Base-by-base conservation (phyloP, 2,329 filamentous ascomycete species). In the Sphaerulina vaccinii region DNA sequence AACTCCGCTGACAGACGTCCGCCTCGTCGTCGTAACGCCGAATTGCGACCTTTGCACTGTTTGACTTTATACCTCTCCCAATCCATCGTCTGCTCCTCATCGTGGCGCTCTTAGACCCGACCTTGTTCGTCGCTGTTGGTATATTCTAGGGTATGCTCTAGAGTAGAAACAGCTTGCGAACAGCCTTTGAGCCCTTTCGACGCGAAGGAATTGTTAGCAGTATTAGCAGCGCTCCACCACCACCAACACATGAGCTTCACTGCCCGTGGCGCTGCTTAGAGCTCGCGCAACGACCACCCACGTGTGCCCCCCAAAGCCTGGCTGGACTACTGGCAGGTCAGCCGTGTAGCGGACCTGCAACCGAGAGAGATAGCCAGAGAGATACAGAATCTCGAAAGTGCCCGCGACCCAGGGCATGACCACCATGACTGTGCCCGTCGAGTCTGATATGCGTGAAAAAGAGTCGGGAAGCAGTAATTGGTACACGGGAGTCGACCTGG, bases 401-500 rank as follows among this genome's bases (percentile, higher is more conserved):
- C 35, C 21, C 24, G 18, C 41, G 19, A n/a, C 32, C n/a, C 33
- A 22, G 44, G 39, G 39, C 46, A 54, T 58, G 53, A 52, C 44
- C 40, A 52, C 56, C 48, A 54, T 54, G 48, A 56, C 53, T 11
- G 22, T 54, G 27, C 49, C 57, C 21, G 37, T 40, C 37, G 46
- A 51, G 35, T 54, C 42, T 15, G 47, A 55, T 13, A 50, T 56
- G 47, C 32, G 43, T 36, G 57, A 55, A 18, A 33, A 54, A 40
- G 52, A 44, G 39, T 21, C 23, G 16, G 46, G 50, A 13, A 40
- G 22, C 21, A 48, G 47, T n/a, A n/a, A n/a, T 40, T 54, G 56
- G 56, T 58, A 56, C 21, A 47, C 46, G 23, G 56, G 55, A 35
- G 51, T 55, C 39, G 56, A 61, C 19, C 48, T 61, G 43, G 53